Base-by-base conservation (phyloP, 2,329 filamentous ascomycete species). In the Penicillium sp. region DNA sequence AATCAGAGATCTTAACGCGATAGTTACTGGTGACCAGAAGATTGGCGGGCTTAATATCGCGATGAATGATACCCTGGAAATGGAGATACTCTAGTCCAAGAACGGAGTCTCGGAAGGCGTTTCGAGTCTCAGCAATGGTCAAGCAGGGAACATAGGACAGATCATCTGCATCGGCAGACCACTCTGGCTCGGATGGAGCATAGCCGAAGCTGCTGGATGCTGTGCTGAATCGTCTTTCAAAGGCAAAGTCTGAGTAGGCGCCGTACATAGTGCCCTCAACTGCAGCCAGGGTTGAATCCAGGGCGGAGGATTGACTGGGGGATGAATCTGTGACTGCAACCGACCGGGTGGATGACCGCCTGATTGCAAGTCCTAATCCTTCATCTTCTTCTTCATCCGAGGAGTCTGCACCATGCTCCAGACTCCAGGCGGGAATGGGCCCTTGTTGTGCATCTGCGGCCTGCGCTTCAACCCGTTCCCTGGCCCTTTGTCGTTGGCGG, bases 1-100 rank as follows among this genome's bases (percentile, higher is more conserved):
- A 99, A 71, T 99, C 95, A 5, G 95, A 98, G 59, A 99, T 99
- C 80, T 99, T 99, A 69, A 97, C 91, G 14, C 89, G 87, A 66
- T 93, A 88, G 62, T 92, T 89, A 66, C 81, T 87, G 50, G 92
- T 96, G 80, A 93, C 92, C 7, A 99, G 81, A 7, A 99, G 82
- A 72, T 98, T 98, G 37, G 93, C 93, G 1, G 90, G 90, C 71
- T 93, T 93, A 74, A 93, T 93, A 69, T 93, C 90, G 50, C 90
- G 86, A 68, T 93, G 90, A 26, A 93, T 90, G 45, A 93, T 90
- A 16, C 90, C 90, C 71, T 93, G 88, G 67, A 92, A 93, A 71
- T 95, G 91, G 33, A 99, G 82, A 72, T 98, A 99, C 72, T 99
- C 93, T 21, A 99, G 78, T 4, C 95, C 95, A 37, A 98, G 81